Percentiles rank a stretch among this genome's conserved stretches.
Evolutionary conservation across 2,329 filamentous ascomycete genomes (phyloP).

Genomic region (Aspergillus unguis): DNA sequence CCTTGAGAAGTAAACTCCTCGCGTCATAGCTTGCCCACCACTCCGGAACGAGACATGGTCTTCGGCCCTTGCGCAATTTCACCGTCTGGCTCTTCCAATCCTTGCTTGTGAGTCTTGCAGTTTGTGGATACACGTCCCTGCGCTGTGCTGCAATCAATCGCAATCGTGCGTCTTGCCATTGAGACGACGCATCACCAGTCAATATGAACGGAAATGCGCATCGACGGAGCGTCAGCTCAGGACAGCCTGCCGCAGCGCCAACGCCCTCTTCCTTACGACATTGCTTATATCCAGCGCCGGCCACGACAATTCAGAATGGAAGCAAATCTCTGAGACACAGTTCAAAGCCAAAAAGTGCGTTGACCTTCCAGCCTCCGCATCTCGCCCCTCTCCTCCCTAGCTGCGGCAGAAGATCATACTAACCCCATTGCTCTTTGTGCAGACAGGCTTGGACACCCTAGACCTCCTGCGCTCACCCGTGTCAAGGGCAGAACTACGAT

Average conservation of each 20-base stretch:
- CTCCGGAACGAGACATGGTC: constrained; percentile 12
- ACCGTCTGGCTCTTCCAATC: constrained; percentile 10
- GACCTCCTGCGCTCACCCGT: constrained; percentile 30
- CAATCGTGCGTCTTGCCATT: constrained; percentile 25
- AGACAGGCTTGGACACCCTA: constrained; percentile 25
- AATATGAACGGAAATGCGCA: constrained; percentile 27
- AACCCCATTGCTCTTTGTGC: constrained; percentile 11
- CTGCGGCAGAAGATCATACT: constrained; percentile 14
- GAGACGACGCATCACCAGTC: constrained; percentile 20
- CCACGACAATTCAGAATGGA: constrained; percentile 16
- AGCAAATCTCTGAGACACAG: constrained; percentile 19
- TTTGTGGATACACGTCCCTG: constrained; percentile 17
- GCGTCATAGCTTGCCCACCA: constrained; percentile 8
- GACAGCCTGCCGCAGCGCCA: constrained; percentile 16
- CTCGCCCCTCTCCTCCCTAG: not conserved
- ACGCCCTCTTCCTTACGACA: constrained; percentile 21
- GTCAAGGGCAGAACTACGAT: constrained; percentile 31
- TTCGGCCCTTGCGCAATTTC: constrained; percentile 18
- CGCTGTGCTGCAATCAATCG: constrained; percentile 19
- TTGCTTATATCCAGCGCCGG: constrained; percentile 24
- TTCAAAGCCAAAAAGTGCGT: constrained; percentile 25
- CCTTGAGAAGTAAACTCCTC: constrained; percentile 7
- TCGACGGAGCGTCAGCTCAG: constrained; percentile 25
- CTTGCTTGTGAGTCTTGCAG: constrained; percentile 8
- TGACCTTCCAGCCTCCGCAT: not conserved